Conservation (phyloP, 495 filamentous ascomycete species). For the Aspergillus taichungensis region DNA sequence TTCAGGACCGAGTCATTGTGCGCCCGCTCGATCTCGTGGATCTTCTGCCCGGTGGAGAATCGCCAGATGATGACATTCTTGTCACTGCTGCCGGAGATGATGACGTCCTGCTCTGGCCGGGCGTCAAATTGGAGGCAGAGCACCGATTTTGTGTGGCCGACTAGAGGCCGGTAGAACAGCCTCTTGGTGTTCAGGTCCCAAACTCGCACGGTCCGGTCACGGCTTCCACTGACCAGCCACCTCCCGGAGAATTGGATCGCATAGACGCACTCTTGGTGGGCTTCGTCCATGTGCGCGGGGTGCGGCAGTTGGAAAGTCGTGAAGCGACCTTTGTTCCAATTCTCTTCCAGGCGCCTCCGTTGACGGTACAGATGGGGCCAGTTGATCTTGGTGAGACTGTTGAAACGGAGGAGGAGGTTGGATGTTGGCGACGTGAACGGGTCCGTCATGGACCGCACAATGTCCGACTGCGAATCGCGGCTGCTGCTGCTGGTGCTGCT, state of each 20-base stretch:
- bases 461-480: constrained; percentile 2
- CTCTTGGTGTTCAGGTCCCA: constrained; percentile 84
- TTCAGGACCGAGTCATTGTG: constrained; percentile 93
- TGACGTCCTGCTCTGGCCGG: constrained; percentile 77
- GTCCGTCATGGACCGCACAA: constrained; percentile 4
- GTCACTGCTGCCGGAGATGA: constrained; percentile 91
- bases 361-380: constrained; percentile 78
- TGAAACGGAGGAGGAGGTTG: constrained; percentile 24
- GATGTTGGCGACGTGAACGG: constrained; percentile 18
- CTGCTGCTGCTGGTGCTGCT: background rate
- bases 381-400: constrained; percentile 30
- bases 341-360: constrained; percentile 73
- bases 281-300: constrained; percentile 68
- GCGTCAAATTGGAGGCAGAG: constrained; percentile 95
- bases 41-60: constrained; percentile 77
- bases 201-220: constrained; percentile 78
- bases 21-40: constrained; percentile 64
- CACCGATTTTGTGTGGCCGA: constrained; percentile 76
- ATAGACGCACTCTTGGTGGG: constrained; percentile 89
- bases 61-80: constrained; percentile 82
- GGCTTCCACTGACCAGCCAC: constrained; percentile 87
- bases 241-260: constrained; percentile 79
- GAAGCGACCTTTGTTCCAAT: constrained; percentile 78
- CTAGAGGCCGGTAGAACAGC: constrained; percentile 58
- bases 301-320: constrained; percentile 86